Conservation (phyloP, 2,329 filamentous ascomycete species). For the Pseudofabraea citricarpa region DNA sequence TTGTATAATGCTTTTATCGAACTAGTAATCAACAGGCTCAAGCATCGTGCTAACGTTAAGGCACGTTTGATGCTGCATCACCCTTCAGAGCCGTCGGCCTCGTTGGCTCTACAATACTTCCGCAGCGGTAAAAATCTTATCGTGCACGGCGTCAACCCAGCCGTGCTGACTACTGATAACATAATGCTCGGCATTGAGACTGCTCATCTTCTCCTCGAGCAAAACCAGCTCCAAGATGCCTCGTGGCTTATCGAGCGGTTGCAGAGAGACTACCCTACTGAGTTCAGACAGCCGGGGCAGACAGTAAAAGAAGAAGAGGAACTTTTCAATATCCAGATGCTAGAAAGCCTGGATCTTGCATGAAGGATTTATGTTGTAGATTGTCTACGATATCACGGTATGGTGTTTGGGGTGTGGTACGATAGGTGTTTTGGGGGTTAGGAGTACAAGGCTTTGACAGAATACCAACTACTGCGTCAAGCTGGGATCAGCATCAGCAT, state of each 20-base stretch:
- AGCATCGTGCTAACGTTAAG: not conserved
- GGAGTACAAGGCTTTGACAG: too few species aligned
- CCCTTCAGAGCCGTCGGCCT: not conserved
- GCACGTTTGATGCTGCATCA: not conserved
- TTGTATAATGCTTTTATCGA: not conserved
- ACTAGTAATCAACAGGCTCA: not conserved
- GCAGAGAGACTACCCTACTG: conserved; percentile 3
- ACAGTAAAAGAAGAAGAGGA: not conserved
- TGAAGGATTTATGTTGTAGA: not conserved
- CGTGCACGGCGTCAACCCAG: not conserved
- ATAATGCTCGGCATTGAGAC: conserved; percentile 6
- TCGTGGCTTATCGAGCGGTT: conserved; percentile 4
- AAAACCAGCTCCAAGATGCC: conserved; percentile 2
- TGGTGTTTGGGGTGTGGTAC: not conserved
- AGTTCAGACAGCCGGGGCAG: not conserved
- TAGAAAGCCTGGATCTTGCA: conserved; percentile 1
- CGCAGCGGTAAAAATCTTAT: not conserved
- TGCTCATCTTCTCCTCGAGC: conserved; percentile 1
- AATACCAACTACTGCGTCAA: too few species aligned
- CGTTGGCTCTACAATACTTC: not conserved
- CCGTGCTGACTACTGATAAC: not conserved
- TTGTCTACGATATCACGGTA: not conserved
- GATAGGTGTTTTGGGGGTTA: not conserved
- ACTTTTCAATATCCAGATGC: not conserved
- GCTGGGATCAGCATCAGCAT: too few species aligned